Percentiles rank a stretch among this genome's conserved stretches.
phyloP scores from a whole-genome alignment of 768 basidiomycete genomes.

The Suillus luteus region DNA sequence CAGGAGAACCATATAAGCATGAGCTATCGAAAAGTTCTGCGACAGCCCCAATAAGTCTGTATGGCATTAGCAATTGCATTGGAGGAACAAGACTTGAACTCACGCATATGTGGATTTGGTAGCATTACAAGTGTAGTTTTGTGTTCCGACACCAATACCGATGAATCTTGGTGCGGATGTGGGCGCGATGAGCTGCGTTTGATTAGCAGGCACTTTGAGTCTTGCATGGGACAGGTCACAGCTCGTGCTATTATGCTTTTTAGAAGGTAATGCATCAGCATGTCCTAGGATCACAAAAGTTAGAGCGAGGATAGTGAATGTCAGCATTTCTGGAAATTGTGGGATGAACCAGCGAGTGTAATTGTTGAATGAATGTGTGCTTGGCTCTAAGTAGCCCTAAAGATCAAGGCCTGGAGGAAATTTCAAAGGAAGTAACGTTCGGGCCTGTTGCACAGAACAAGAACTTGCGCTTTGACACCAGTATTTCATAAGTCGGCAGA shows the following conservation, averaged over 20 bases:
- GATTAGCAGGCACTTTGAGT: conserved; percentile 30
- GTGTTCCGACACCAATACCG: conserved; percentile 49
- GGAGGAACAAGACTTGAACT: conserved; percentile 20
- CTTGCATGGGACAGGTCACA: conserved; percentile 28
- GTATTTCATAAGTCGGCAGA: not conserved
- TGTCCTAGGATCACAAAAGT: not conserved
- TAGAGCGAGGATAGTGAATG: conserved; percentile 1
- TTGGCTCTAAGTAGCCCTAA: not conserved
- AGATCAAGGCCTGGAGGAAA: not conserved
- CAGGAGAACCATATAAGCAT: conserved; percentile 40
- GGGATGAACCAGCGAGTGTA: not conserved
- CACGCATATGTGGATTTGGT: conserved; percentile 48
- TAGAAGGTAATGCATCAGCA: not conserved
- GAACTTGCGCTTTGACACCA: not conserved
- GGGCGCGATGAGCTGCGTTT: conserved; percentile 40
- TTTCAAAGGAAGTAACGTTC: not conserved
- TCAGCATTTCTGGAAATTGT: conserved; percentile 1
- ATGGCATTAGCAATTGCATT: conserved; percentile 1
- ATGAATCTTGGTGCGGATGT: conserved; percentile 40
- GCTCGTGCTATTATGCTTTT: not conserved
- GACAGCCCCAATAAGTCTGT: conserved; percentile 50
- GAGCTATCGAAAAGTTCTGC: conserved; percentile 58
- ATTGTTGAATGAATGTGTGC: not conserved
- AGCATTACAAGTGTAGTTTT: conserved; percentile 55
- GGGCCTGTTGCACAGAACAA: not conserved